These are phyloP conservation scores for Metarhizium humberi DNA, from an alignment of 2,329 filamentous ascomycete genomes.

Conservation along the genomic window DNA sequence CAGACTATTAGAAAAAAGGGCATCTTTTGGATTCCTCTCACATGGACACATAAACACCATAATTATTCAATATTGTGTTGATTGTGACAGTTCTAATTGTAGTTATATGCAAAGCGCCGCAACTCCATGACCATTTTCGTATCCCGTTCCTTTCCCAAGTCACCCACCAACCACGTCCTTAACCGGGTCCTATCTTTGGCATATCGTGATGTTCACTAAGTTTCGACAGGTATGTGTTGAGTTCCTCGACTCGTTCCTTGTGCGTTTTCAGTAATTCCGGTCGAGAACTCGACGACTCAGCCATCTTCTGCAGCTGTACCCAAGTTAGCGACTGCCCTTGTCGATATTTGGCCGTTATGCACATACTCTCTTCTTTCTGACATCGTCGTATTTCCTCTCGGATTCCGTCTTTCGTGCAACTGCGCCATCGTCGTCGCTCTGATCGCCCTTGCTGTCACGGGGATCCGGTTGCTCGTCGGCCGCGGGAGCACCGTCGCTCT, in stretches of 20 bases:
- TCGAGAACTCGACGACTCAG: conserved; percentile 47
- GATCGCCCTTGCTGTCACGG: conserved; percentile 20
- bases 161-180: conserved; percentile 10
- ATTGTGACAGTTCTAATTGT: too few species aligned
- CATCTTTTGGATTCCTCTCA: neutral
- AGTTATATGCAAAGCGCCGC: neutral
- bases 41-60: too few species aligned
- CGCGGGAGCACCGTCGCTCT: neutral
- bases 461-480: conserved; percentile 17
- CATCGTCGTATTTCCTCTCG: conserved; percentile 73
- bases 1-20: neutral
- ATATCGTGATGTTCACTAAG: conserved; percentile 98
- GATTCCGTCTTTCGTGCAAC: conserved; percentile 65
- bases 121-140: neutral
- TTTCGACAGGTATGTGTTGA: conserved; percentile 87
- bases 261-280: conserved; percentile 90
- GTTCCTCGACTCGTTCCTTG: conserved; percentile 89
- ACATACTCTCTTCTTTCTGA: conserved; percentile 68
- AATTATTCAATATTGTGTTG: too few species aligned
- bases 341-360: neutral
- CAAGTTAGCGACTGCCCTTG: conserved; percentile 2
- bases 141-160: neutral
- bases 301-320: conserved; percentile 64
- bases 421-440: conserved; percentile 20
- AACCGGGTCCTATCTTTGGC: conserved; percentile 58